These are phyloP conservation scores for Sextonia rubra DNA, from an alignment of 164 flowering plant genomes.

Conservation along the genomic window DNA sequence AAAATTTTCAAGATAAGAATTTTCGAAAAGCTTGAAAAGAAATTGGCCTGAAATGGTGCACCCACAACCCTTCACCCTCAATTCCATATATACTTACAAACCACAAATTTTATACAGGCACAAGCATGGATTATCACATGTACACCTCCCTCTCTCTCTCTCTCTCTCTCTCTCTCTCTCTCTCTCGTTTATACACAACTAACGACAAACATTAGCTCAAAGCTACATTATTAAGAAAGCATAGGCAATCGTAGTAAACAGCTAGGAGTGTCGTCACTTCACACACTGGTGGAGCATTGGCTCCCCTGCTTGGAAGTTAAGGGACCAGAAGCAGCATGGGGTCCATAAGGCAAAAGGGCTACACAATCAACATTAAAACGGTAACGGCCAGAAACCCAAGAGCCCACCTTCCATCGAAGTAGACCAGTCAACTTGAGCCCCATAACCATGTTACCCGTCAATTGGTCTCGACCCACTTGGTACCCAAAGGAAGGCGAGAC, in stretches of 20 bases:
- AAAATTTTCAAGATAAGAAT: no score
- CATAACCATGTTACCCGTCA: slow-evolving; percentile 36
- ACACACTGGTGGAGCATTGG: slow-evolving; percentile 25
- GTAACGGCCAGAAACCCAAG: slow-evolving; percentile 58
- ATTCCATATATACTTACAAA: background rate
- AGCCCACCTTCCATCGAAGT: slow-evolving; percentile 67
- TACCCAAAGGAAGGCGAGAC: slow-evolving; percentile 53
- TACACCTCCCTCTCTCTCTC: background rate
- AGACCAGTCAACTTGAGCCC: slow-evolving; percentile 43
- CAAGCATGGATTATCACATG: background rate
- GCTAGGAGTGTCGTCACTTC: background rate
- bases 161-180: slow-evolving; percentile 3
- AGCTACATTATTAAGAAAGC: background rate
- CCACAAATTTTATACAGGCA: background rate
- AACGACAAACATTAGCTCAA: background rate
- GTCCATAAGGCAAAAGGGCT: slow-evolving; percentile 16
- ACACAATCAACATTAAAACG: slow-evolving; percentile 46
- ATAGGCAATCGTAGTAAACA: background rate
- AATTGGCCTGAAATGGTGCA: background rate
- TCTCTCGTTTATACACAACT: background rate
- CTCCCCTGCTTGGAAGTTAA: slow-evolving; percentile 20
- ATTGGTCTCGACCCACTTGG: slow-evolving; percentile 48
- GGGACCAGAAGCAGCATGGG: slow-evolving; percentile 8
- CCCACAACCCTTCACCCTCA: background rate
- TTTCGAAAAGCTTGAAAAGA: background rate